These are phyloP conservation scores for Starmerella floricola DNA, from an alignment of 805 yeast genomes.

Conservation along the genomic window DNA sequence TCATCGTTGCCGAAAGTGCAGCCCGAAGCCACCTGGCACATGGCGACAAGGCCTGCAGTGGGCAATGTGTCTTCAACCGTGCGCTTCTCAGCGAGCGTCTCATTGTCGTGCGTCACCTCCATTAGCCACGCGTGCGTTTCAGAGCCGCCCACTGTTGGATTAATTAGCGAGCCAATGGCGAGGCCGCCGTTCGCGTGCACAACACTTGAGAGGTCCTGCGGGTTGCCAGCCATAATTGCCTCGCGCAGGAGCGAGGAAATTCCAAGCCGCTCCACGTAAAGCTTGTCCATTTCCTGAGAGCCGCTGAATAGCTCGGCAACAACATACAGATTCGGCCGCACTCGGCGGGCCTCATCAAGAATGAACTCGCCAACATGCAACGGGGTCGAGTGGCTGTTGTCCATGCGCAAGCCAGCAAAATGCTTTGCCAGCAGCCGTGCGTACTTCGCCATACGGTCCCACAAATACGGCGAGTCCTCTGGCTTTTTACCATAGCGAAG, in stretches of 20 bases:
- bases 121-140: slow-evolving; percentile 90
- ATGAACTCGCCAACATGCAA: slow-evolving; percentile 83
- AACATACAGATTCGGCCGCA: slow-evolving; percentile 75
- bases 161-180: slow-evolving; percentile 80
- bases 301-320: slow-evolving; percentile 94
- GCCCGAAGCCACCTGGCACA: slow-evolving; percentile 89
- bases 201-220: slow-evolving; percentile 69
- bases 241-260: slow-evolving; percentile 83
- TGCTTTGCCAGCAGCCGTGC: slow-evolving; percentile 55
- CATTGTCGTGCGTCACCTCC: slow-evolving; percentile 98
- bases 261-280: slow-evolving; percentile 83
- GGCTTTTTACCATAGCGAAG: slow-evolving; percentile 69
- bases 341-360: slow-evolving; percentile 74
- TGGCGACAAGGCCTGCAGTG: slow-evolving; percentile 85
- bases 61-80: slow-evolving; percentile 91
- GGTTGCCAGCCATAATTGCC: slow-evolving; percentile 94
- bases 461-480: slow-evolving; percentile 75
- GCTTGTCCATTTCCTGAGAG: slow-evolving; percentile 76
- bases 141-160: slow-evolving; percentile 33
- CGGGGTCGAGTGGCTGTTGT: slow-evolving; percentile 94
- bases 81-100: slow-evolving; percentile 76
- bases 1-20: slow-evolving; percentile 92
- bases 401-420: slow-evolving; percentile 84
- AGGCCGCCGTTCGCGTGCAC: slow-evolving; percentile 90
- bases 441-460: slow-evolving; percentile 80